Conservation (phyloP, 441 rosid genomes). For the Gossypium lobatum region DNA sequence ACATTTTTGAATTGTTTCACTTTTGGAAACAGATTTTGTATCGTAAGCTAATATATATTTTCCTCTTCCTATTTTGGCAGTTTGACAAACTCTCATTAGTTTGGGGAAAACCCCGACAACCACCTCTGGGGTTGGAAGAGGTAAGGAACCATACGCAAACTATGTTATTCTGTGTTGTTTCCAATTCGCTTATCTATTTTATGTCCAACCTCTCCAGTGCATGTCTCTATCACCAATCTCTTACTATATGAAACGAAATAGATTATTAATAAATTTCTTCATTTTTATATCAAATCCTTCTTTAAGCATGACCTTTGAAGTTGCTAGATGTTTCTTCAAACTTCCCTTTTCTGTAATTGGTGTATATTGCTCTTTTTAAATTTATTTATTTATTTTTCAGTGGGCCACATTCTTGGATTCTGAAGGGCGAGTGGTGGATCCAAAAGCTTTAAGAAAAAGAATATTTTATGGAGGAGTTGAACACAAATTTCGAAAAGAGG, state of each 20-base stretch:
- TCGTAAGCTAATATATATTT: constrained; percentile 1
- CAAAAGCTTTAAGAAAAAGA: constrained; percentile 73
- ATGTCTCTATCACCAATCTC: not conserved
- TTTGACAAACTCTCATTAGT: constrained; percentile 67
- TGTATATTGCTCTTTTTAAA: constrained; percentile 2
- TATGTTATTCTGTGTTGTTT: not conserved
- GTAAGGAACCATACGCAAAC: constrained; percentile 30
- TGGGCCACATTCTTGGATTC: constrained; percentile 81
- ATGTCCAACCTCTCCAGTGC: not conserved
- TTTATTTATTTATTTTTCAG: constrained; percentile 29
- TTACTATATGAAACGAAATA: not conserved
- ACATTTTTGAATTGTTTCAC: not conserved
- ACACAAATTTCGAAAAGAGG: constrained; percentile 76
- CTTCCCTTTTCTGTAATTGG: not conserved
- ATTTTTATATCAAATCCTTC: constrained; percentile 4
- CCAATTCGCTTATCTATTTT: not conserved
- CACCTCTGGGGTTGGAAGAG: constrained; percentile 71
- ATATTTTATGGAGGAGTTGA: constrained; percentile 96
- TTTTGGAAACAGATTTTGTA: not conserved
- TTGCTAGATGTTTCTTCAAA: not conserved
- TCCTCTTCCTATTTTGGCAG: constrained; percentile 44
- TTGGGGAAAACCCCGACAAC: constrained; percentile 95
- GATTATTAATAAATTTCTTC: not conserved
- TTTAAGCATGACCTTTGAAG: not conserved
- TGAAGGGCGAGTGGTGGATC: constrained; percentile 76